Percentiles rank a stretch among this genome's conserved stretches.
Conservation (phyloP, 495 filamentous ascomycete genomes). For the Trichoderma virens region DNA sequence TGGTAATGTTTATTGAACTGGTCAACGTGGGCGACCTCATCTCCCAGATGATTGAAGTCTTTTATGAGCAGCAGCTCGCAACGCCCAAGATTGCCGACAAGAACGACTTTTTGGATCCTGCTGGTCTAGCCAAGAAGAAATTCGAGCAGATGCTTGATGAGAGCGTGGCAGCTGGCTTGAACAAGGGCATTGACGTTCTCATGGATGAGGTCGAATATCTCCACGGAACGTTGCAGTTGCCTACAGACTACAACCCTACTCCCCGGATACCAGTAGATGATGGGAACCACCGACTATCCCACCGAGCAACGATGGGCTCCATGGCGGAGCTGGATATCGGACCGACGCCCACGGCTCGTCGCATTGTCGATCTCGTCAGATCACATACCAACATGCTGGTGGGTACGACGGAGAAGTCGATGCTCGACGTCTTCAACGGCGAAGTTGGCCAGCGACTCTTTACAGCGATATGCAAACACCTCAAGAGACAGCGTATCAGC, state of each 20-base stretch:
- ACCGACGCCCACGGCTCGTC: conserved; percentile 65
- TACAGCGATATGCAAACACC: conserved; percentile 84
- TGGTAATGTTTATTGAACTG: conserved; percentile 93
- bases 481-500: conserved; percentile 90
- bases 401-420: conserved; percentile 91
- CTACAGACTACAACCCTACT: conserved; percentile 84
- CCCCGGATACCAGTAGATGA: conserved; percentile 22
- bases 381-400: conserved; percentile 86
- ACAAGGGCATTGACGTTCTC: conserved; percentile 94
- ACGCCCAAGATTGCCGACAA: conserved; percentile 75
- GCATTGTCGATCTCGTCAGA: conserved; percentile 75
- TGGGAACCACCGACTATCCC: not conserved
- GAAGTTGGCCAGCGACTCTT: conserved; percentile 93
- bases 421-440: conserved; percentile 97
- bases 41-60: conserved; percentile 98
- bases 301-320: conserved; percentile 9
- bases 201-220: conserved; percentile 98
- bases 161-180: conserved; percentile 88
- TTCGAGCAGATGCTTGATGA: conserved; percentile 99
- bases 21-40: conserved; percentile 98
- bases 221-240: conserved; percentile 76
- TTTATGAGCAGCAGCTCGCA: conserved; percentile 92
- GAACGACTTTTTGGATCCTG: conserved; percentile 89
- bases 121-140: conserved; percentile 88
- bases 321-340: conserved; percentile 56